Evolutionary conservation across 2,329 filamentous ascomycete genomes (phyloP).

Genomic region (Diaporthe citriasiana): DNA sequence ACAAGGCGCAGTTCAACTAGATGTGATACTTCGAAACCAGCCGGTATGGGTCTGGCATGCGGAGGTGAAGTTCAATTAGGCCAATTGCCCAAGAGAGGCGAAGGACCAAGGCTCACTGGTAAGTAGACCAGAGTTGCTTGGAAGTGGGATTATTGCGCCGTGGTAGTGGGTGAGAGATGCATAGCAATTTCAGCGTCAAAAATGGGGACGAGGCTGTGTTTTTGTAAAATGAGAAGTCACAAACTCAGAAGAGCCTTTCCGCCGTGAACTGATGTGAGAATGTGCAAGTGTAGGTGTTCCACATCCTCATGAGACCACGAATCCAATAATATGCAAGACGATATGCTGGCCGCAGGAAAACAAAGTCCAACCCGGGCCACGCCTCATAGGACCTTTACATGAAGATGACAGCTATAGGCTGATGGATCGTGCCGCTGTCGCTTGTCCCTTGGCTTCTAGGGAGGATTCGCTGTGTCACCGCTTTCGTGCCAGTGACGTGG

Average conservation of each 20-base stretch:
- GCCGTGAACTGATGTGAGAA: not conserved
- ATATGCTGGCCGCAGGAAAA: not conserved
- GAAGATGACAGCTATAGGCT: not conserved
- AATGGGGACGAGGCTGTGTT: not conserved
- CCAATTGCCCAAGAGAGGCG: not conserved
- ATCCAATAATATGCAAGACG: not conserved
- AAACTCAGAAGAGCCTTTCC: not conserved
- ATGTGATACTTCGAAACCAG: not conserved
- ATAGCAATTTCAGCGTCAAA: slow-evolving; percentile 15
- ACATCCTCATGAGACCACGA: not conserved
- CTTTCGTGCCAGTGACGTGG: too few relatives aligned
- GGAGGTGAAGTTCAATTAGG: not conserved
- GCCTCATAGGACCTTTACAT: not conserved
- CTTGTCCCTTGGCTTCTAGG: not conserved
- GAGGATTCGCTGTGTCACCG: too few relatives aligned
- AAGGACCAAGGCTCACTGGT: not conserved
- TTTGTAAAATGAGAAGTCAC: slow-evolving; percentile 1
- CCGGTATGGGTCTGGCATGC: not conserved
- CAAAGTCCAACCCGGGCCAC: not conserved
- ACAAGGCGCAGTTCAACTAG: not conserved
- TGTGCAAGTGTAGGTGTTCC: not conserved
- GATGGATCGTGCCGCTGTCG: not conserved
- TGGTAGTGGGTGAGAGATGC: not conserved
- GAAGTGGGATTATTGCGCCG: not conserved
- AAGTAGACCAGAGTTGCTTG: not conserved